These are phyloP conservation scores for Coccinonectria pachysandricola DNA, from an alignment of 2,329 filamentous ascomycete genomes.

Conservation along the genomic window DNA sequence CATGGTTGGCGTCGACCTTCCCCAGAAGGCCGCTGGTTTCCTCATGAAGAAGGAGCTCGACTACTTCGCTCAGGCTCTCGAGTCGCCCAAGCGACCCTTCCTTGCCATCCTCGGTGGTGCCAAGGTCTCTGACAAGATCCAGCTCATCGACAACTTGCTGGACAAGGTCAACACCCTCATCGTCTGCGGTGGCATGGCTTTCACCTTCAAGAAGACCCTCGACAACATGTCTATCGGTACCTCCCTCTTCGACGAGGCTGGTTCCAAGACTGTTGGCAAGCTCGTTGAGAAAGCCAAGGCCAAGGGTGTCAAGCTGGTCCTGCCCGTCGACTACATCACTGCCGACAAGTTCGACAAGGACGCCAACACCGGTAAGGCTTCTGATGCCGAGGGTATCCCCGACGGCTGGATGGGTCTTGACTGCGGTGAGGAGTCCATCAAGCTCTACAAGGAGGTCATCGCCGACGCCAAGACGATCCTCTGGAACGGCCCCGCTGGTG, in stretches of 20 bases:
- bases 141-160: slow-evolving; percentile 97
- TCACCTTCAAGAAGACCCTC: slow-evolving; percentile 99
- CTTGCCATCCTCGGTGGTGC: slow-evolving; percentile 95
- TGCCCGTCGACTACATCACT: slow-evolving; percentile 91
- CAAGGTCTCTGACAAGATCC: slow-evolving; percentile 99
- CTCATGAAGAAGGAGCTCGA: slow-evolving; percentile 99
- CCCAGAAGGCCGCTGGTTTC: slow-evolving; percentile 95
- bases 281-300: slow-evolving; percentile 93
- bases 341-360: slow-evolving; percentile 90
- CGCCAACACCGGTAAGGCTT: slow-evolving; percentile 70
- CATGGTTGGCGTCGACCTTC: slow-evolving; percentile 94
- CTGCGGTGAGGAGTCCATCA: slow-evolving; percentile 78
- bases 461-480: slow-evolving; percentile 87
- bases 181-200: slow-evolving; percentile 96
- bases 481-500: slow-evolving; percentile 96
- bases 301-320: slow-evolving; percentile 89
- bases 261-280: slow-evolving; percentile 78
- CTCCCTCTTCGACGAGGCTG: slow-evolving; percentile 87
- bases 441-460: slow-evolving; percentile 83
- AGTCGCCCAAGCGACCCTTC: slow-evolving; percentile 89
- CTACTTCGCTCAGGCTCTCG: slow-evolving; percentile 96
- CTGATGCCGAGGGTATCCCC: slow-evolving; percentile 80
- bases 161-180: slow-evolving; percentile 96
- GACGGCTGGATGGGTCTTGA: slow-evolving; percentile 98
- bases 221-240: slow-evolving; percentile 81